Percentiles rank a stretch among this genome's conserved stretches.
Evolutionary conservation across 768 basidiomycete genomes (phyloP).

Genomic region (Serendipita sp.): DNA sequence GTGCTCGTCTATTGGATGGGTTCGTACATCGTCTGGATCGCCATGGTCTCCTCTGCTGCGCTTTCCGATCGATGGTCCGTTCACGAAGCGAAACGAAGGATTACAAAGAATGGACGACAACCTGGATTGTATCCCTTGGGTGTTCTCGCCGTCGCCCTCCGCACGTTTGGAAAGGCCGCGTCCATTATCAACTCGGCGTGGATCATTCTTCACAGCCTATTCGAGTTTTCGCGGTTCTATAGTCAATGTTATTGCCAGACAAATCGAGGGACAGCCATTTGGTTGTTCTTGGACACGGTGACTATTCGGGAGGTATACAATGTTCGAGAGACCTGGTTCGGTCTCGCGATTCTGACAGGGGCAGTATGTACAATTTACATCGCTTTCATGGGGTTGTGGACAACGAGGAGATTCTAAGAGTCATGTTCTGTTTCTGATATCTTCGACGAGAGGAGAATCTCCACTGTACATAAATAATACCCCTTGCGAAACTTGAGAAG

Average conservation of each 20-base stretch:
- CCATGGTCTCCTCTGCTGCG: neutral
- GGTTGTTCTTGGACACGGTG: neutral
- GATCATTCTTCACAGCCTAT: neutral
- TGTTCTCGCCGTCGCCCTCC: neutral
- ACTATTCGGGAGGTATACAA: neutral
- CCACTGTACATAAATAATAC: no score
- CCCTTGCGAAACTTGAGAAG: no score
- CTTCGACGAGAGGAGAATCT: no score
- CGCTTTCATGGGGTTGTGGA: neutral
- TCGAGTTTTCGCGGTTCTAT: neutral
- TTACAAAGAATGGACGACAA: neutral
- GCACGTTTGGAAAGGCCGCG: neutral
- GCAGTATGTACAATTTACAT: neutral
- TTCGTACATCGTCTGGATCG: neutral
- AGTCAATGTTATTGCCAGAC: neutral
- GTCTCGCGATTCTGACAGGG: neutral
- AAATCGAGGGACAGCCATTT: neutral
- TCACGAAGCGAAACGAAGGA: neutral
- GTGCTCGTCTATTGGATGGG: neutral
- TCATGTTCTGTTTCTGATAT: no score
- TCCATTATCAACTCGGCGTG: neutral
- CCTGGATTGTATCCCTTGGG: neutral
- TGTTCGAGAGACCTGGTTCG: neutral
- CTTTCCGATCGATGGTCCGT: neutral
- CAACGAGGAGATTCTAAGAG: neutral